These are phyloP conservation scores for Chalciporus piperatus DNA, from an alignment of 768 basidiomycete species.

Conservation along the genomic window DNA sequence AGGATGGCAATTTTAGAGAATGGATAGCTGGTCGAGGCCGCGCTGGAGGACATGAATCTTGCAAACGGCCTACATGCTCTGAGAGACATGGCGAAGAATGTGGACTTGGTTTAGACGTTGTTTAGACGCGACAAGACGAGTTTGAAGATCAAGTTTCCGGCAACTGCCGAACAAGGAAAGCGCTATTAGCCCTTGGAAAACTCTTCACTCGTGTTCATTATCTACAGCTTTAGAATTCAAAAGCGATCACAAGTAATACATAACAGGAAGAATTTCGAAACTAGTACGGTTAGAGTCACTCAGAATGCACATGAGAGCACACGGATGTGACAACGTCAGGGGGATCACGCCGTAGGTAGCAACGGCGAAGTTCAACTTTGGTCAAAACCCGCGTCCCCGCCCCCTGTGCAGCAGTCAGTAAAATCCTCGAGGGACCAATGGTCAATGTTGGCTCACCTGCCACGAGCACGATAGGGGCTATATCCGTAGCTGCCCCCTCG, in stretches of 20 bases:
- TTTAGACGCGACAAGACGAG: not conserved
- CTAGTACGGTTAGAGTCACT: constrained; percentile 12
- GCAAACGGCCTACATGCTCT: constrained; percentile 10
- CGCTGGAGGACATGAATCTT: constrained; percentile 25
- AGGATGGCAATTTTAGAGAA: constrained; percentile 70
- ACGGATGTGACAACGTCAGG: constrained; percentile 7
- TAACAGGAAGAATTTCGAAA: constrained; percentile 19
- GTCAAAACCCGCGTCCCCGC: constrained; percentile 67
- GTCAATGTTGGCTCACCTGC: constrained; percentile 53
- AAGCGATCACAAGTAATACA: constrained; percentile 23
- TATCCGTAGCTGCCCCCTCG: constrained; percentile 53
- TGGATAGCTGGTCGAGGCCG: constrained; percentile 44
- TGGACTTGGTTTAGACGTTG: not conserved
- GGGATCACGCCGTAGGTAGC: constrained; percentile 12
- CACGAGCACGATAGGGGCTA: constrained; percentile 60
- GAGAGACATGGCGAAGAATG: constrained; percentile 7
- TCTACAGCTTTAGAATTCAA: constrained; percentile 28
- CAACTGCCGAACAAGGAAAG: constrained; percentile 16
- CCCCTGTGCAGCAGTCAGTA: constrained; percentile 42
- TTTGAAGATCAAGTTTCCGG: not conserved
- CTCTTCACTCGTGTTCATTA: constrained; percentile 19
- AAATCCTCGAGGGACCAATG: not conserved
- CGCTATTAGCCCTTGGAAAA: too few species aligned
- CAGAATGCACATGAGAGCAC: constrained; percentile 8
- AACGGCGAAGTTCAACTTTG: constrained; percentile 18